Evolutionary conservation across 129 eudicot genomes (phyloP).

Genomic region (Silybum marianum): DNA sequence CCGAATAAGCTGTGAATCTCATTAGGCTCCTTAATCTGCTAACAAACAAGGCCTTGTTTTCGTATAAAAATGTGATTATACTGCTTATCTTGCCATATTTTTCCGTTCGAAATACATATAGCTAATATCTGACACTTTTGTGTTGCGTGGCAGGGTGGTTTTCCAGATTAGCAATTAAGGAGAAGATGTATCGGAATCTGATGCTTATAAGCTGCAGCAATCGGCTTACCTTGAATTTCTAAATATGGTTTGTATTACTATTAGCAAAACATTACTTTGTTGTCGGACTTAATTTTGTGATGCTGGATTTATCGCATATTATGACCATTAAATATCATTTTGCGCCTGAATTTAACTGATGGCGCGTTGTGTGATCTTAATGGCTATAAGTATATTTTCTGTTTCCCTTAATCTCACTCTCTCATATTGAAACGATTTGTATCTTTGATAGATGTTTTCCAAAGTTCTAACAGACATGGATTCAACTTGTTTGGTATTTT

Average conservation of each 20-base stretch:
- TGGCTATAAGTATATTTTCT: conserved; percentile 24
- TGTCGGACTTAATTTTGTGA: conserved; percentile 21
- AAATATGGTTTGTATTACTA: not conserved
- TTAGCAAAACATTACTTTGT: not conserved
- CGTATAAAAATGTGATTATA: not conserved
- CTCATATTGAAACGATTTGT: not conserved
- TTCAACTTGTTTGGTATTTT: conserved; percentile 1
- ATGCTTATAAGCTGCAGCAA: too few species aligned
- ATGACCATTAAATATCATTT: conserved; percentile 23
- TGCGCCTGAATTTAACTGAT: conserved; percentile 22
- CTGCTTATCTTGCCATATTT: not conserved
- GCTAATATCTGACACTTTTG: not conserved
- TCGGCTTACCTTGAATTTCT: too few species aligned
- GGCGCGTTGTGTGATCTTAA: conserved; percentile 15
- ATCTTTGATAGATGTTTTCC: conserved; percentile 12
- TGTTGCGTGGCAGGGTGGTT: too few species aligned
- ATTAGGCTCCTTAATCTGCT: too few species aligned
- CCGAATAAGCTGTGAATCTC: too few species aligned
- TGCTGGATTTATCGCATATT: conserved; percentile 22
- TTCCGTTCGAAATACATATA: not conserved
- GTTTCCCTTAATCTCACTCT: not conserved
- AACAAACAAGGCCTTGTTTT: too few species aligned
- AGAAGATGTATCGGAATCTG: too few species aligned
- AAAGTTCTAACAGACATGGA: not conserved
- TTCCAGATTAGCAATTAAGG: not conserved